A percentile compares a stretch with the other conserved stretches of the same genome.
phyloP scores from a whole-genome alignment of 2,329 filamentous ascomycete genomes.

The Aspergillus novoparasiticus region DNA sequence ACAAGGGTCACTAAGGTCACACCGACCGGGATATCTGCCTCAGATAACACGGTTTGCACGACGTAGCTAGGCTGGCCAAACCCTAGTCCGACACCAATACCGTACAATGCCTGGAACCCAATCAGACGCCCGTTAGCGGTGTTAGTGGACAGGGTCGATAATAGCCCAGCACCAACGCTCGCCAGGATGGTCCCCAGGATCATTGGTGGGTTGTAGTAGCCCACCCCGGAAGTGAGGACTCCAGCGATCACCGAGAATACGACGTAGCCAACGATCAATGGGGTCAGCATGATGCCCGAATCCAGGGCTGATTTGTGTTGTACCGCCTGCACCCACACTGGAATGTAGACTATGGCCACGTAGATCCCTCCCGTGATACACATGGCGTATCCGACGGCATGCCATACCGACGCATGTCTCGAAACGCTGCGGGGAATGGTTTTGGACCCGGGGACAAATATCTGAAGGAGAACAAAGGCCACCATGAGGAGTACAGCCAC shows the following conservation, averaged over 20 bases:
- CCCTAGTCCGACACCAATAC: neutral
- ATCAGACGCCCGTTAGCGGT: neutral
- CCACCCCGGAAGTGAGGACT: neutral
- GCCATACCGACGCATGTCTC: neutral
- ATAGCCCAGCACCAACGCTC: neutral
- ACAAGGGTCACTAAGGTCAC: neutral
- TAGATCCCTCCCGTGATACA: neutral
- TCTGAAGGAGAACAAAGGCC: neutral
- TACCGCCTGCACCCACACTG: neutral
- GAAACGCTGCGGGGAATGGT: neutral
- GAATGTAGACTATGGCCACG: neutral
- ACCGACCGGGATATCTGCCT: neutral
- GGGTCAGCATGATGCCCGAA: neutral
- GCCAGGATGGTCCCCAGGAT: neutral
- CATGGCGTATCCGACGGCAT: neutral
- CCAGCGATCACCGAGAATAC: neutral
- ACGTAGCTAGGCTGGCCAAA: neutral
- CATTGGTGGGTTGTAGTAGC: neutral
- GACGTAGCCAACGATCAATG: neutral
- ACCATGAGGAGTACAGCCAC: slow-evolving; percentile 46
- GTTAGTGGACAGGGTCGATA: neutral
- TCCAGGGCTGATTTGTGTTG: neutral
- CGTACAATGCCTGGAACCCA: neutral
- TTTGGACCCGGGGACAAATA: neutral
- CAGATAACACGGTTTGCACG: neutral